These are phyloP conservation scores for Candida odintsovae DNA, from an alignment of 805 yeast species.

Conservation along the genomic window DNA sequence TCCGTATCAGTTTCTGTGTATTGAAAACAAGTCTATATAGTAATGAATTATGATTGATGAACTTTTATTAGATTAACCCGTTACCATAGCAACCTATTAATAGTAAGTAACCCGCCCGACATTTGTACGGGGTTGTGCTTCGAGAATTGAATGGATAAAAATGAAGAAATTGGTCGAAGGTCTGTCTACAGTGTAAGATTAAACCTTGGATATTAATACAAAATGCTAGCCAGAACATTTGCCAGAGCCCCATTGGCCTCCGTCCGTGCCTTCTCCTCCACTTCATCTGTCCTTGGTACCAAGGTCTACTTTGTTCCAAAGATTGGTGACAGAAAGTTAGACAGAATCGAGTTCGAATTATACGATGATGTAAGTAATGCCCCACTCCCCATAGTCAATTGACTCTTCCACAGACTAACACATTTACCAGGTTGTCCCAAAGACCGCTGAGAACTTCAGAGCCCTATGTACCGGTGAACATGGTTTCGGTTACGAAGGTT, in stretches of 20 bases:
- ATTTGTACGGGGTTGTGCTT: too few species aligned
- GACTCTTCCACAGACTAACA: neutral
- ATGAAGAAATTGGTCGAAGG: neutral
- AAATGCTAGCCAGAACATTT: slow-evolving; percentile 14
- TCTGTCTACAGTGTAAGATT: too few species aligned
- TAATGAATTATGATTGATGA: too few species aligned
- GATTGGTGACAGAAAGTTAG: slow-evolving; percentile 44
- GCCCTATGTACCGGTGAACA: slow-evolving; percentile 93
- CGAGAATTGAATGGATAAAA: neutral
- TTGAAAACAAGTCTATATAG: too few species aligned
- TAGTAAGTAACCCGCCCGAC: neutral
- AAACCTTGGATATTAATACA: neutral
- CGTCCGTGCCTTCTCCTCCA: slow-evolving; percentile 19
- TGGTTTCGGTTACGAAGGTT: slow-evolving; percentile 88
- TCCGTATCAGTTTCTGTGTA: too few species aligned
- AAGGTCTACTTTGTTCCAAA: slow-evolving; percentile 54
- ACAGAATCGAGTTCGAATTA: slow-evolving; percentile 30
- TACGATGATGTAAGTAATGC: slow-evolving; percentile 22
- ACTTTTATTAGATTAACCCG: too few species aligned
- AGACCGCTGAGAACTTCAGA: slow-evolving; percentile 94
- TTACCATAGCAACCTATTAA: neutral
- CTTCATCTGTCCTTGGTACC: slow-evolving; percentile 31
- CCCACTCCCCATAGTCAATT: neutral
- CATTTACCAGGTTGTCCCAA: slow-evolving; percentile 55
- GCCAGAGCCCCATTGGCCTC: slow-evolving; percentile 9